A percentile compares a stretch with the other conserved stretches of the same genome.
Conservation (phyloP, 177 flowering plant species). For the Tripterygium wilfordii region DNA sequence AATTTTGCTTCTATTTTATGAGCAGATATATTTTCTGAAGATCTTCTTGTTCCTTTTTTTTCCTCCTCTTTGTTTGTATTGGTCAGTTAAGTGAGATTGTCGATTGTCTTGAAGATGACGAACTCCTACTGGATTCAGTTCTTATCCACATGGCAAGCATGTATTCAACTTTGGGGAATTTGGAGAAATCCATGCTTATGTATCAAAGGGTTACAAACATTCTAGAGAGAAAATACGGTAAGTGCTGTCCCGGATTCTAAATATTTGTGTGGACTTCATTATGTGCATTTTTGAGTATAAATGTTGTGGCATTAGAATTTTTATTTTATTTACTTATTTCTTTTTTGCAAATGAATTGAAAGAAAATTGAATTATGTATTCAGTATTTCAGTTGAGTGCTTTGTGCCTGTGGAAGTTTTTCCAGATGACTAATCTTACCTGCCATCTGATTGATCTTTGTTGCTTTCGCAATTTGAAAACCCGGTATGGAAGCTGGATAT, state of each 20-base stretch:
- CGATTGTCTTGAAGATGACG: conserved; percentile 39
- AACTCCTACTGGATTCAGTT: conserved; percentile 61
- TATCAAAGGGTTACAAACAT: conserved; percentile 52
- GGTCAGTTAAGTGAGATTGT: conserved; percentile 56
- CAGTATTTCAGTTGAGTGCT: too few relatives aligned
- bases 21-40: too few relatives aligned
- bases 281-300: not conserved
- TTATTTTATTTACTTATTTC: too few relatives aligned
- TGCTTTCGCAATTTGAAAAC: too few relatives aligned
- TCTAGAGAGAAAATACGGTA: conserved; percentile 62
- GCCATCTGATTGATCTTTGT: too few relatives aligned
- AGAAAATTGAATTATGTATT: too few relatives aligned
- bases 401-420: too few relatives aligned
- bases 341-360: too few relatives aligned
- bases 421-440: too few relatives aligned
- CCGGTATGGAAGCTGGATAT: too few relatives aligned
- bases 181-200: conserved; percentile 43
- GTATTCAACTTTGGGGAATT: conserved; percentile 62
- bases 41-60: not conserved
- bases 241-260: conserved; percentile 9
- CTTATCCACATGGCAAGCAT: conserved; percentile 89
- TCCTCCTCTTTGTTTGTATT: conserved; percentile 5
- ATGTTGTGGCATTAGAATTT: not conserved
- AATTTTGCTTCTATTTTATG: too few relatives aligned
- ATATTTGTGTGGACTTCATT: not conserved